Conservation (phyloP, 306 rosid species). For the Cyamopsis tetragonoloba region DNA sequence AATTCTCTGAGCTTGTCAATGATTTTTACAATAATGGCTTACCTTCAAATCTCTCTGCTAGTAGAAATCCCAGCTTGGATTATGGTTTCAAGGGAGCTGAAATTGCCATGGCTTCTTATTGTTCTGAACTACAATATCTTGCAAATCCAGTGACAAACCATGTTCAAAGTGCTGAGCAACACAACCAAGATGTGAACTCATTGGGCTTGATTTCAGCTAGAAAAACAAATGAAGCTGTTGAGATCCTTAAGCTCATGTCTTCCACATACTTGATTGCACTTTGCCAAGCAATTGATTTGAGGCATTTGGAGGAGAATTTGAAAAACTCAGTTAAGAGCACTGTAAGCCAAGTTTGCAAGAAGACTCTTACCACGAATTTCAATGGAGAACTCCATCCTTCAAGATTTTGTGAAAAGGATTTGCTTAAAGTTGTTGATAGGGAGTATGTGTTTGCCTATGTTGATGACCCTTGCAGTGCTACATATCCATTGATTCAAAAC, state of each 20-base stretch:
- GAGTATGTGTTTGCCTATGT: slow-evolving; percentile 61
- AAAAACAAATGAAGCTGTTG: slow-evolving; percentile 72
- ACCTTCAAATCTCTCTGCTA: slow-evolving; percentile 76
- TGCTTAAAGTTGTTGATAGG: slow-evolving; percentile 71
- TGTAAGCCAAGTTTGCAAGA: slow-evolving; percentile 66
- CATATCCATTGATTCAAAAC: slow-evolving; percentile 77
- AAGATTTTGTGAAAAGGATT: slow-evolving; percentile 72
- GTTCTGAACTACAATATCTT: slow-evolving; percentile 45
- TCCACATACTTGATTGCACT: slow-evolving; percentile 74
- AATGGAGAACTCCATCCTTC: slow-evolving; percentile 82
- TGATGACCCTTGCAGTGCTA: slow-evolving; percentile 71
- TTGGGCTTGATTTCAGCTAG: slow-evolving; percentile 78
- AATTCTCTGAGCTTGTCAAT: slow-evolving; percentile 81
- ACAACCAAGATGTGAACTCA: slow-evolving; percentile 61
- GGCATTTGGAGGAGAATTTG: slow-evolving; percentile 90
- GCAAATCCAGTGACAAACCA: slow-evolving; percentile 46
- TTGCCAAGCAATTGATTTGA: slow-evolving; percentile 83
- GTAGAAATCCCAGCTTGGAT: slow-evolving; percentile 84
- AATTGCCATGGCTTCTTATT: slow-evolving; percentile 51
- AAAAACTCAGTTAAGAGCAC: slow-evolving; percentile 56
- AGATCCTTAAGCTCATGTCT: slow-evolving; percentile 50
- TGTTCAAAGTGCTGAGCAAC: slow-evolving; percentile 51
- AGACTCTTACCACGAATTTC: slow-evolving; percentile 48
- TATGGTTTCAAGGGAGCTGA: slow-evolving; percentile 85
- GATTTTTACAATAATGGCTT: slow-evolving; percentile 82